Conservation (phyloP, 2,329 filamentous ascomycete species). For the Trichophaea hybrida region DNA sequence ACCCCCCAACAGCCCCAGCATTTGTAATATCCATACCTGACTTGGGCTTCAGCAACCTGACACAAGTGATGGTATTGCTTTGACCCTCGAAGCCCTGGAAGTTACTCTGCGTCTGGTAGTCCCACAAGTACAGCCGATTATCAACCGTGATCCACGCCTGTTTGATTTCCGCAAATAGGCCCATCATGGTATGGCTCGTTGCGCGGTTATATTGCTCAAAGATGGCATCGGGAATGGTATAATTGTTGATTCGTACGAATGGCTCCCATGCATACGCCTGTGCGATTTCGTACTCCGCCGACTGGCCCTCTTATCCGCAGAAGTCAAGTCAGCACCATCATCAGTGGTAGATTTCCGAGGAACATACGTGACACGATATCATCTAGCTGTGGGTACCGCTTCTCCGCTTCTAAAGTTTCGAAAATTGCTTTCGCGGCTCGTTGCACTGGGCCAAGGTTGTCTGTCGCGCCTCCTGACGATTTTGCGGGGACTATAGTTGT, state of each 20-base stretch:
- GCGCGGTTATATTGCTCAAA: conserved; percentile 85
- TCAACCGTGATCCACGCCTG: conserved; percentile 95
- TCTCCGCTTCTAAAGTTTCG: conserved; percentile 58
- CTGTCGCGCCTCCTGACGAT: conserved; percentile 17
- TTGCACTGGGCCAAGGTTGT: conserved; percentile 49
- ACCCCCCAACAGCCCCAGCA: background rate
- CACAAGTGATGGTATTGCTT: conserved; percentile 64
- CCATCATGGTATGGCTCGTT: conserved; percentile 83
- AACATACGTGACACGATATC: conserved; percentile 72
- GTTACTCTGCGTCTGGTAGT: conserved; percentile 64
- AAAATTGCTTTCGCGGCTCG: conserved; percentile 77
- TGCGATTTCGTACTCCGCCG: conserved; percentile 78
- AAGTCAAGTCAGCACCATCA: conserved; percentile 28
- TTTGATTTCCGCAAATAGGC: conserved; percentile 83
- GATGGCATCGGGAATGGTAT: conserved; percentile 80
- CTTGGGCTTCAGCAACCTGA: conserved; percentile 74
- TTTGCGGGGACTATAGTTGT: background rate
- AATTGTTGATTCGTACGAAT: conserved; percentile 73
- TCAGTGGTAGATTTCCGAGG: conserved; percentile 3
- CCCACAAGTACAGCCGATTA: conserved; percentile 92
- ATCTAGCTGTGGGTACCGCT: conserved; percentile 76
- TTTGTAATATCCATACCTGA: conserved; percentile 36
- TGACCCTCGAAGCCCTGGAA: conserved; percentile 27
- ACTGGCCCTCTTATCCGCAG: conserved; percentile 55
- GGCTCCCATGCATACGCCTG: conserved; percentile 59